Evolutionary conservation across 2,329 filamentous ascomycete genomes (phyloP).

Genomic region (Cryphonectria naterciae): DNA sequence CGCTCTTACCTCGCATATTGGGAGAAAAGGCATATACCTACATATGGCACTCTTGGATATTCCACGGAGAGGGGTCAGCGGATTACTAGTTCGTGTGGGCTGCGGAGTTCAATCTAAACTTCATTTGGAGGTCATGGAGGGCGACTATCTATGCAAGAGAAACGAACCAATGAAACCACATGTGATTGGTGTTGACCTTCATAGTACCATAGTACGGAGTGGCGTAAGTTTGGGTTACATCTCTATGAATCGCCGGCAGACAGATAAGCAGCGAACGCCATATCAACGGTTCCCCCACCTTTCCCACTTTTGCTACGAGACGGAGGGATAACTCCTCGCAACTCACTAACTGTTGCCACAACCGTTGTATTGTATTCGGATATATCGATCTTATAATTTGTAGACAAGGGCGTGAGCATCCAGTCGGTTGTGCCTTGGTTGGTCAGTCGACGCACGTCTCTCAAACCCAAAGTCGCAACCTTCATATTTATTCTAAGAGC

Average conservation of each 20-base stretch:
- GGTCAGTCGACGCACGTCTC: too few relatives aligned
- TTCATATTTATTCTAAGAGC: too few relatives aligned
- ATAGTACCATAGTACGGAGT: not conserved
- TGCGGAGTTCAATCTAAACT: too few relatives aligned
- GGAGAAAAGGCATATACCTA: too few relatives aligned
- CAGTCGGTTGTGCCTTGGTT: too few relatives aligned
- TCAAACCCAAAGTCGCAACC: too few relatives aligned
- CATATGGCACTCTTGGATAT: not conserved
- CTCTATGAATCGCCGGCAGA: not conserved
- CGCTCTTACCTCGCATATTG: too few relatives aligned
- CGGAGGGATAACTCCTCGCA: not conserved
- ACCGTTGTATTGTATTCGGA: too few relatives aligned
- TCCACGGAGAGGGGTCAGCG: not conserved
- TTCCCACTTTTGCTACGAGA: slow-evolving; percentile 20
- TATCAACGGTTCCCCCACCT: slow-evolving; percentile 13
- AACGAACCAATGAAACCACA: not conserved
- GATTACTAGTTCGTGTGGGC: not conserved
- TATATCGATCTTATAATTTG: not conserved
- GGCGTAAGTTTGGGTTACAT: not conserved
- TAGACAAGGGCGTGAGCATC: not conserved
- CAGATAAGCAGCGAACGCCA: not conserved
- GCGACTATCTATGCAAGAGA: not conserved
- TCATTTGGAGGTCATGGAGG: not conserved
- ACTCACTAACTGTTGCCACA: not conserved
- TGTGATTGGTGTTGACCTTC: not conserved